phyloP scores from a whole-genome alignment of 2,329 filamentous ascomycete genomes.

The Magnaporthales sp. region DNA sequence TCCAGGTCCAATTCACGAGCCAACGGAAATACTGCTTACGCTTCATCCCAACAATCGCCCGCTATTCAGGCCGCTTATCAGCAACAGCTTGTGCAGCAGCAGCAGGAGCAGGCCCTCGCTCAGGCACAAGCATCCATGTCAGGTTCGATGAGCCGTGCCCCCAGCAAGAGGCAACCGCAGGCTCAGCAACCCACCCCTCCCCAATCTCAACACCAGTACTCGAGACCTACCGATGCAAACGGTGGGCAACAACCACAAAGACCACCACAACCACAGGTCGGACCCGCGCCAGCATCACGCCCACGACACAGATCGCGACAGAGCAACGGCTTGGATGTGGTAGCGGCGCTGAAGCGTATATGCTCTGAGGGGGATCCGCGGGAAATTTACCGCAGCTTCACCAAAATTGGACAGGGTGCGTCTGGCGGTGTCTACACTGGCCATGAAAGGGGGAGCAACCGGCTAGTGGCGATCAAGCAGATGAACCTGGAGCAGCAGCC shows the following conservation, averaged over 20 bases:
- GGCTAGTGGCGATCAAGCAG: conserved; percentile 95
- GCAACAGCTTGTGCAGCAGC: conserved; percentile 63
- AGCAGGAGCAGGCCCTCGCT: conserved; percentile 78
- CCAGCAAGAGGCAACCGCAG: conserved; percentile 59
- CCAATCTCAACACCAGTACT: conserved; percentile 41
- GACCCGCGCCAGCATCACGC: conserved; percentile 37
- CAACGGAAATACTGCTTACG: conserved; percentile 43
- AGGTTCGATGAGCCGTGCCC: conserved; percentile 60
- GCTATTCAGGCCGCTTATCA: conserved; percentile 39
- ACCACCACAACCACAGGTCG: conserved; percentile 27
- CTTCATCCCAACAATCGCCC: conserved; percentile 33
- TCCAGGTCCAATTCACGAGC: conserved; percentile 60
- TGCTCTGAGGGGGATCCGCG: conserved; percentile 86
- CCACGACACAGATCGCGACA: conserved; percentile 72
- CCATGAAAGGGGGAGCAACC: conserved; percentile 74
- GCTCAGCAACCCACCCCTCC: conserved; percentile 39
- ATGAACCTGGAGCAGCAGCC: conserved; percentile 99
- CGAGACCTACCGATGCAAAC: conserved; percentile 25
- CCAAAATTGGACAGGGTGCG: conserved; percentile 94
- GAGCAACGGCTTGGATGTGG: conserved; percentile 73
- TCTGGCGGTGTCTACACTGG: conserved; percentile 94
- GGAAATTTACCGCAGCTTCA: conserved; percentile 76
- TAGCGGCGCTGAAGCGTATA: conserved; percentile 76
- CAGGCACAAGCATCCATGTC: conserved; percentile 71
- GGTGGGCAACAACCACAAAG: conserved; percentile 28